Base-by-base conservation (phyloP, 495 filamentous ascomycete genomes). In the Staphylotrichum longicolle region DNA sequence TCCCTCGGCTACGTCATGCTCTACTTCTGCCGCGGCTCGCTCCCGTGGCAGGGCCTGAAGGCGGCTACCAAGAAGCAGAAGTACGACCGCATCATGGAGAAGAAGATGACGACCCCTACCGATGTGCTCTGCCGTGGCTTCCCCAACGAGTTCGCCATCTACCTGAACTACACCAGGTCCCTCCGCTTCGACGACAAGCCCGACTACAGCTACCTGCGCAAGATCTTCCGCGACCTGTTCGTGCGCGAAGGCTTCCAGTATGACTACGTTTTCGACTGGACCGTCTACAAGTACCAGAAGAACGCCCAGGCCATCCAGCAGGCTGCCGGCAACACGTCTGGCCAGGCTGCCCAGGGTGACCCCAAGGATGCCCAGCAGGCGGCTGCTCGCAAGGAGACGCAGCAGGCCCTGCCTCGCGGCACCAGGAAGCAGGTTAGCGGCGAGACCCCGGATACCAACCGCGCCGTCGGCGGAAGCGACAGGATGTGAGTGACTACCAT, bases 51-150 rank as follows among this genome's bases (percentile, higher is more conserved):
- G 80, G 95, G 95, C 44, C 83, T 99, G 51, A 99, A 99, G 86
- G 95, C 95, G 82, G 95, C 95, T 67, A 99, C 95, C 57, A 98
- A 99, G 86, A 98, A 99, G 88, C 94, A 99, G 82, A 99, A 98
- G 79, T 98, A 99, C 72, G 95, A 99, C 78, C 88, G 95, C 55
- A 99, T 99, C 78, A 99, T 98, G 95, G 95, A 99, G 83, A 99
- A 99, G 87, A 99, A 99, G 89, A 98, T 99, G 95, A 99, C 94
- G 9, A 99, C 95, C 6, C 94, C 95, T 15, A 99, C 95, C 67
- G 95, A 99, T 72, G 94, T 98, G 45, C 91, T 99, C 34, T 99
- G 95, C 86, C 91, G 94, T 74, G 94, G 93, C 57, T 98, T 99
- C 80, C 95, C 95, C 67, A 98, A 99, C 73, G 95, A 98, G 80